A percentile compares a stretch with the other conserved stretches of the same genome.
These are phyloP conservation scores for Colletotrichum kahawae DNA, from an alignment of 2,329 filamentous ascomycete genomes.

Conservation along the genomic window DNA sequence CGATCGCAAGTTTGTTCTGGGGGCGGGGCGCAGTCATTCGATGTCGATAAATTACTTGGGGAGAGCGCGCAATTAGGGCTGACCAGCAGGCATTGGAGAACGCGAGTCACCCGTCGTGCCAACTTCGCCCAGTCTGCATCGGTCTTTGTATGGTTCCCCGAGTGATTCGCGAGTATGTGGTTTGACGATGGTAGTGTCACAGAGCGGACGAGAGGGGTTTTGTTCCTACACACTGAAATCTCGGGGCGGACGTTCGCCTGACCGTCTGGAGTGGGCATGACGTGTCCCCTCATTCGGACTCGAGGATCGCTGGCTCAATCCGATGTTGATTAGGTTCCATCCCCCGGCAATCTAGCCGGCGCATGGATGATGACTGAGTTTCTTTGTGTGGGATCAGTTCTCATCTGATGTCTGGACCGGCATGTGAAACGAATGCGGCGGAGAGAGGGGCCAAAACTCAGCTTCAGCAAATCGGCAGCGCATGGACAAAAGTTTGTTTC, in stretches of 20 bases:
- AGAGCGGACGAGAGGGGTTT: conserved; percentile 9
- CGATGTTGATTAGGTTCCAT: conserved; percentile 10
- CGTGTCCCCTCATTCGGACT: conserved; percentile 3
- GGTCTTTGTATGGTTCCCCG: background rate
- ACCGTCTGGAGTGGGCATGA: background rate
- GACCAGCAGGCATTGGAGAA: background rate
- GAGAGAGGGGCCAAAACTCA: conserved; percentile 3
- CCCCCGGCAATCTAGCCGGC: background rate
- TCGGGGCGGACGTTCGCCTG: background rate
- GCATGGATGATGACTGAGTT: conserved; percentile 12
- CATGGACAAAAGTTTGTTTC: background rate
- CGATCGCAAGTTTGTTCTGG: background rate
- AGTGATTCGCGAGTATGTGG: background rate
- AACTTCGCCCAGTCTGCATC: background rate
- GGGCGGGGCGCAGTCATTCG: background rate
- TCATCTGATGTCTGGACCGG: conserved; percentile 7
- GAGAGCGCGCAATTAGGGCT: background rate
- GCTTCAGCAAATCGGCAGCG: background rate
- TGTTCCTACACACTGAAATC: background rate
- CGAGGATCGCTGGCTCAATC: background rate
- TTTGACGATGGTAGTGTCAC: background rate
- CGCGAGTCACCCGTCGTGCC: background rate
- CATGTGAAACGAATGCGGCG: conserved; percentile 10
- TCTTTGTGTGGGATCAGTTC: conserved; percentile 6
- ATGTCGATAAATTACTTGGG: background rate